Percentiles rank a stretch among this genome's conserved stretches.
Evolutionary conservation across 2,329 filamentous ascomycete genomes (phyloP).

Genomic region (Cercospora nicotianae): DNA sequence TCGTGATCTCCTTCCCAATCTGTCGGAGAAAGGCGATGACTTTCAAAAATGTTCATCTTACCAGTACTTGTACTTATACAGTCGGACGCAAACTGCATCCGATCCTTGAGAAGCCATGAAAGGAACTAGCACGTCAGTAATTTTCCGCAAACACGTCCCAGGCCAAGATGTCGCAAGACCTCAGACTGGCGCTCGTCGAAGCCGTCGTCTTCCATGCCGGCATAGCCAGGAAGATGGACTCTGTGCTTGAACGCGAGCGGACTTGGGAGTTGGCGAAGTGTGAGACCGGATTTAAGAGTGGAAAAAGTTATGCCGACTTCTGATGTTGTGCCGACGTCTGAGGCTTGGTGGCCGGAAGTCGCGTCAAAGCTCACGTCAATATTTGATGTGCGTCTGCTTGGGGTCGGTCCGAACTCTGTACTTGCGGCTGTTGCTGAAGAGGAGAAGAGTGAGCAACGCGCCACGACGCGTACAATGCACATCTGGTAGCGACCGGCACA

Average conservation of each 20-base stretch:
- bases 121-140: neutral
- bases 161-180: neutral
- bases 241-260: neutral
- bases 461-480: neutral
- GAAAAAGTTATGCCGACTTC: neutral
- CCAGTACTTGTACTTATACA: neutral
- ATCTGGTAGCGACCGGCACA: neutral
- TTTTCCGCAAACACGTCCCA: neutral
- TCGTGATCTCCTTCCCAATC: neutral
- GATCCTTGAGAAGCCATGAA: neutral
- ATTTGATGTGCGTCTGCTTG: neutral
- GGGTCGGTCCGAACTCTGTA: neutral
- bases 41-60: neutral
- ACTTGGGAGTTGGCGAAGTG: neutral
- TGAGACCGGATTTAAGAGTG: neutral
- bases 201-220: neutral
- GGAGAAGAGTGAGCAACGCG: neutral
- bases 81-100: neutral
- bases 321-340: neutral
- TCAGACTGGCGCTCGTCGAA: neutral
- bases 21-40: neutral
- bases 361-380: neutral
- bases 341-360: neutral
- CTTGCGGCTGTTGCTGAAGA: neutral
- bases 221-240: neutral